A percentile compares a stretch with the other conserved stretches of the same genome.
These are phyloP conservation scores for Picea abies DNA, from an alignment of 83 land plant genomes.

Conservation along the genomic window DNA sequence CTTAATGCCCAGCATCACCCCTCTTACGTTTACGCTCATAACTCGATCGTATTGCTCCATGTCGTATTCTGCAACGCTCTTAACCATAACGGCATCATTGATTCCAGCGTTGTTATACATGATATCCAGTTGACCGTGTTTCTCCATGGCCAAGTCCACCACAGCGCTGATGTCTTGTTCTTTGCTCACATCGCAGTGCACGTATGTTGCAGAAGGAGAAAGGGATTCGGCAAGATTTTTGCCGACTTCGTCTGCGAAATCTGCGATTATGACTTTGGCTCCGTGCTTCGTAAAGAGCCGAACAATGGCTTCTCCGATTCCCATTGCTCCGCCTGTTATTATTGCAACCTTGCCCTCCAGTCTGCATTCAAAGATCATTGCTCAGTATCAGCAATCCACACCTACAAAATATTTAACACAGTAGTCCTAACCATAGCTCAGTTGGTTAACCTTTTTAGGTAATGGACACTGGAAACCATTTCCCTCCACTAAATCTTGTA, in stretches of 20 bases:
- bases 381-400: no score
- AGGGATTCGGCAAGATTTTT: conserved; percentile 25
- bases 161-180: conserved; percentile 58
- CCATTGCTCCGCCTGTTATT: conserved; percentile 18
- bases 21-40: no score
- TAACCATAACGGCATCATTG: conserved; percentile 16
- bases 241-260: conserved; percentile 20
- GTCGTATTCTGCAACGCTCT: no score
- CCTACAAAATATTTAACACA: no score
- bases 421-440: no score
- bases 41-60: no score
- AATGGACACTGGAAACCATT: no score
- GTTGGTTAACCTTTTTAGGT: no score
- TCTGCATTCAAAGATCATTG: neutral
- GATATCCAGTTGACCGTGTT: conserved; percentile 69
- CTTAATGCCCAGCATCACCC: neutral
- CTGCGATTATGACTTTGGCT: conserved; percentile 21
- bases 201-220: conserved; percentile 18
- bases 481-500: no score
- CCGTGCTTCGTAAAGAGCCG: conserved; percentile 5
- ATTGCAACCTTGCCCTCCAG: neutral
- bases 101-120: conserved; percentile 83
- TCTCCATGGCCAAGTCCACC: conserved; percentile 49
- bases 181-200: conserved; percentile 62
- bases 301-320: conserved; percentile 9